Conservation (phyloP, 352 stramenopile species). For the Pythium scleroteichum region DNA sequence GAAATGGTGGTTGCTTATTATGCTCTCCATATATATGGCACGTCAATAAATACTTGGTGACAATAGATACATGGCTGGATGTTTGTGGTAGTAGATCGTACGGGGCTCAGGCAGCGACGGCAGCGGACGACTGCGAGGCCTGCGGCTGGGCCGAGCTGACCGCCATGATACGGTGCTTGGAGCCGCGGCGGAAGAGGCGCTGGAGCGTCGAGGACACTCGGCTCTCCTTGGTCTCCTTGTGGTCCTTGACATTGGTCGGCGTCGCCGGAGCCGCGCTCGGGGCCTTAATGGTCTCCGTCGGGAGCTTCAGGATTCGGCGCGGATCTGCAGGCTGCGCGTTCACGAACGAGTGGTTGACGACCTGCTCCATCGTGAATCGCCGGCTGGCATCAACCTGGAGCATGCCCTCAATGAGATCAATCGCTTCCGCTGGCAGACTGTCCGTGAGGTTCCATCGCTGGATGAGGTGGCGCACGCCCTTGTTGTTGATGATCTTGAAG, state of each 20-base stretch:
- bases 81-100: constrained; percentile 3
- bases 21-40: constrained; percentile 12
- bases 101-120: constrained; percentile 16
- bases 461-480: constrained; percentile 62
- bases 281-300: constrained; percentile 17
- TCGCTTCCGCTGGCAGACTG: constrained; percentile 44
- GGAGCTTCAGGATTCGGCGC: constrained; percentile 13
- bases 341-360: constrained; percentile 69
- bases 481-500: constrained; percentile 61
- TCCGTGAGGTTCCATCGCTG: constrained; percentile 69
- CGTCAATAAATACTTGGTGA: constrained; percentile 26
- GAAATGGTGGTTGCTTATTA: neutral
- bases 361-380: constrained; percentile 59
- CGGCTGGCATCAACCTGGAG: constrained; percentile 55
- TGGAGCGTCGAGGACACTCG: constrained; percentile 23
- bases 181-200: constrained; percentile 29
- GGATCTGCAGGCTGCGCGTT: constrained; percentile 19
- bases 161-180: constrained; percentile 32
- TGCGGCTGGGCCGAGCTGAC: constrained; percentile 29
- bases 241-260: neutral
- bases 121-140: constrained; percentile 9
- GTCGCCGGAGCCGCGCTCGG: constrained; percentile 1
- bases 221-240: constrained; percentile 15
- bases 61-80: constrained; percentile 19
- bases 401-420: constrained; percentile 70